A percentile compares a stretch with the other conserved stretches of the same genome.
Evolutionary conservation across 106 monocot genomes (phyloP).

Genomic region (Phalaenopsis aphrodite): DNA sequence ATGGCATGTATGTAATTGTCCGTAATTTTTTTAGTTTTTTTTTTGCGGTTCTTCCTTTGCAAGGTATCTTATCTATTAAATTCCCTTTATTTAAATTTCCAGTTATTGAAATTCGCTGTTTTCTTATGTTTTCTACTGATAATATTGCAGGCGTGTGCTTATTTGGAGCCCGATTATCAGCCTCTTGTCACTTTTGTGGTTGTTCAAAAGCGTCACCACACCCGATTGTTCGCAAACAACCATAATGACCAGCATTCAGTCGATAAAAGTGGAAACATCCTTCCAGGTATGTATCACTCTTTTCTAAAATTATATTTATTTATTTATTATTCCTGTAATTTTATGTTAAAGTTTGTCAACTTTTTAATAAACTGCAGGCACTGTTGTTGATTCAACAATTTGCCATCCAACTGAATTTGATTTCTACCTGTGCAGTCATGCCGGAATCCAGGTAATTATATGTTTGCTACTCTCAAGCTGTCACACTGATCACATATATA

Average conservation of each 20-base stretch:
- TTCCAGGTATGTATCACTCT: conserved; percentile 35
- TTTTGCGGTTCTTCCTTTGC: neutral
- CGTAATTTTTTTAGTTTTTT: neutral
- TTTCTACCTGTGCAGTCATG: conserved; percentile 50
- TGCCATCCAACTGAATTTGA: conserved; percentile 55
- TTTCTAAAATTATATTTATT: neutral
- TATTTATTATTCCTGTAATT: neutral
- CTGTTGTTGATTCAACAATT: conserved; percentile 45
- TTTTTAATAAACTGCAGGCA: conserved; percentile 19
- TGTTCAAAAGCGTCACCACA: conserved; percentile 53
- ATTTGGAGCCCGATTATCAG: conserved; percentile 58
- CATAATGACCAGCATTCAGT: neutral
- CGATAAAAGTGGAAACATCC: conserved; percentile 17
- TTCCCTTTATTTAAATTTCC: neutral
- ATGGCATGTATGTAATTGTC: too few relatives aligned
- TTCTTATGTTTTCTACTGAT: neutral
- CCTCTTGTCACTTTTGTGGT: conserved; percentile 74
- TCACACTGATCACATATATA: too few relatives aligned
- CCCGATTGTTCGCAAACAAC: neutral
- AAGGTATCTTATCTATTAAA: neutral
- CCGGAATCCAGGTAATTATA: conserved; percentile 36
- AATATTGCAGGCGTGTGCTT: conserved; percentile 49
- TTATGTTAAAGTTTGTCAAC: too few relatives aligned
- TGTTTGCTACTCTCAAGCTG: neutral
- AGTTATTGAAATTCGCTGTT: neutral